A percentile compares a stretch with the other conserved stretches of the same genome.
Evolutionary conservation across 2,329 filamentous ascomycete genomes (phyloP).

Genomic region (Purpureocillium lavendulum): DNA sequence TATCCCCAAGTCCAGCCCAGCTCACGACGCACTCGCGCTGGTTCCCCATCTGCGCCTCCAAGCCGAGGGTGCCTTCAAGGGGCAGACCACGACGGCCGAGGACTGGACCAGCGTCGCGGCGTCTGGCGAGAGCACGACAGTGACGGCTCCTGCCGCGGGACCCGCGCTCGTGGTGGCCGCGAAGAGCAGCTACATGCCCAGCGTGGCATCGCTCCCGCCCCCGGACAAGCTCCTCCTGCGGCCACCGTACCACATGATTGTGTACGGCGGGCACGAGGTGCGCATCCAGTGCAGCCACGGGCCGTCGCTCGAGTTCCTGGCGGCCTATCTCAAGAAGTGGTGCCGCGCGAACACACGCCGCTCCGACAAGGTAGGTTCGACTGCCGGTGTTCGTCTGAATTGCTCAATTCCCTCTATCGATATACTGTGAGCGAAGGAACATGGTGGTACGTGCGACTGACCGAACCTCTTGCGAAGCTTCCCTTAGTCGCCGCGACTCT

Average conservation of each 20-base stretch:
- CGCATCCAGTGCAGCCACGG: slow-evolving; percentile 40
- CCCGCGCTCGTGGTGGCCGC: not conserved
- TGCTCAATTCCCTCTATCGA: too few relatives aligned
- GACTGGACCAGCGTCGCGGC: not conserved
- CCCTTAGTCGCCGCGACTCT: slow-evolving; percentile 31
- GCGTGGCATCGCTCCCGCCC: slow-evolving; percentile 28
- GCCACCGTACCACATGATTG: slow-evolving; percentile 38
- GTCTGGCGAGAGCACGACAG: not conserved
- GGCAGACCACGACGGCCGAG: not conserved
- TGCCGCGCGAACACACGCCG: slow-evolving; percentile 32
- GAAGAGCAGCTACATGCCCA: slow-evolving; percentile 25
- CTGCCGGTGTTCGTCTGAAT: not conserved
- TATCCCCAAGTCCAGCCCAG: not conserved
- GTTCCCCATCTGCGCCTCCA: not conserved
- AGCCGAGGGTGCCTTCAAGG: not conserved
- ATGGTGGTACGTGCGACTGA: too few relatives aligned
- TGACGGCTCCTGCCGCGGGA: slow-evolving; percentile 9
- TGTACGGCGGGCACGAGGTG: slow-evolving; percentile 24
- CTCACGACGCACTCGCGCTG: not conserved
- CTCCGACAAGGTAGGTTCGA: slow-evolving; percentile 20
- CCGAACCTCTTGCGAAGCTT: too few relatives aligned
- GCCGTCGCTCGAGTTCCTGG: slow-evolving; percentile 33
- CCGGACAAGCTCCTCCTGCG: slow-evolving; percentile 38
- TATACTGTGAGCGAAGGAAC: too few relatives aligned
- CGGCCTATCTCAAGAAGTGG: slow-evolving; percentile 39